Base-by-base conservation (phyloP, 768 basidiomycete genomes). In the Amanita exitialis region DNA sequence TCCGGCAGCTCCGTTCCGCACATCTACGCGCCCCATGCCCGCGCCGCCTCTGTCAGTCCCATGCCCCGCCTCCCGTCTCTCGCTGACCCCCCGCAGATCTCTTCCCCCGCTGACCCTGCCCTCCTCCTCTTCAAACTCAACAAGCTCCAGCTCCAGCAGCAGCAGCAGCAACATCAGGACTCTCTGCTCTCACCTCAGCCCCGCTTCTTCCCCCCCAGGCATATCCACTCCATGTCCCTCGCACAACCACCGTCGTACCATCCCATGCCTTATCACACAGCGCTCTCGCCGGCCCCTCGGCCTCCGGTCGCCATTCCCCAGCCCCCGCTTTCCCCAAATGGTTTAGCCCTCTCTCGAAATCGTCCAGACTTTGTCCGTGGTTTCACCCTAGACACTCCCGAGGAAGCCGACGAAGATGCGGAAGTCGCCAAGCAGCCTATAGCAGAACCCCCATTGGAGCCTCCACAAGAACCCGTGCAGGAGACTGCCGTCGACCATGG, bases 101-200 rank as follows among this genome's bases (percentile, higher is more conserved):
- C 90, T 1, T 90, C 88, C n/a, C 88, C 90, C 25, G 89, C 89
- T 3, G 90, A 91, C 61, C 89, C 90, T 25, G 84, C 86, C 16
- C 65, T 92, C 20, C 71, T 92, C 16, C 75, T 80, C 56, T 90
- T 85, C 68, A 90, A 89, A 64, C 71, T 91, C 39, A 89, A 88
- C 67, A 89, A 88, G 65, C 71, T 92, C 7, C 89, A 89, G 55
- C 75, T 82, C 0, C 85, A 86, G 8, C 88, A 89, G 55, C 75
- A 89, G 55, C 76, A 83, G 0, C 85, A 87, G 8, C 88, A 89
- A 56, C 75, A 83, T 0, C 85, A 87, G 57, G 69, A 76, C 57
- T 62, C 59, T 15, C 75, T 77, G 3, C 68, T 74, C 3, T 61
- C 71, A 3, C 88, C 87, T 0, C 81, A 83, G 51, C 79, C 78